Evolutionary conservation across 441 rosid genomes (phyloP).

Genomic region (Erodium trifolium): DNA sequence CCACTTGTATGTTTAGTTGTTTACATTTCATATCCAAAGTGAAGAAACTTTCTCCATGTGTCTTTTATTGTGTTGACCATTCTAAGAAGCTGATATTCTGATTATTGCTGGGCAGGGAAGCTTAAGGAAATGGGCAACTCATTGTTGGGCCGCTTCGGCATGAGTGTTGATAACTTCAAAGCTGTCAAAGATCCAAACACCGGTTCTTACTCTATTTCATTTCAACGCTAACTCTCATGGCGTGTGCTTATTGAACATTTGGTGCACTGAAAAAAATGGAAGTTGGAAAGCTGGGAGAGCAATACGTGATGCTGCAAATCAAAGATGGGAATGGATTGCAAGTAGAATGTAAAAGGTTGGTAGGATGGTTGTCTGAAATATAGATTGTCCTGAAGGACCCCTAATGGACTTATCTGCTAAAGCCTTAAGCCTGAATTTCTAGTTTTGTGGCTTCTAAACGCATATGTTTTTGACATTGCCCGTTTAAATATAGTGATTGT

Average conservation of each 20-base stretch:
- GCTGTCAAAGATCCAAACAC: slow-evolving; percentile 92
- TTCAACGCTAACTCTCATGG: slow-evolving; percentile 42
- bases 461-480: neutral
- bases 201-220: slow-evolving; percentile 78
- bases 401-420: neutral
- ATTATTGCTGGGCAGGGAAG: slow-evolving; percentile 42
- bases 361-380: neutral
- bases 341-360: neutral
- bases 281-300: slow-evolving; percentile 5
- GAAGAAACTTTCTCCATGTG: neutral
- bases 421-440: neutral
- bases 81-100: no score
- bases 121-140: slow-evolving; percentile 89
- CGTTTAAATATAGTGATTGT: neutral
- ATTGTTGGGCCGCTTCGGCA: slow-evolving; percentile 77
- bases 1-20: neutral
- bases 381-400: neutral
- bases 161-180: slow-evolving; percentile 90
- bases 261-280: neutral
- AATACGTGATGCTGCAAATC: neutral
- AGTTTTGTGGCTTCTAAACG: neutral
- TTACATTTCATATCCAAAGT: neutral
- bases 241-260: neutral
- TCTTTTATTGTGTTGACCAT: neutral
- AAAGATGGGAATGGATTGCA: neutral